Base-by-base conservation (phyloP, 2,329 filamentous ascomycete species). In the Phoma sp. region DNA sequence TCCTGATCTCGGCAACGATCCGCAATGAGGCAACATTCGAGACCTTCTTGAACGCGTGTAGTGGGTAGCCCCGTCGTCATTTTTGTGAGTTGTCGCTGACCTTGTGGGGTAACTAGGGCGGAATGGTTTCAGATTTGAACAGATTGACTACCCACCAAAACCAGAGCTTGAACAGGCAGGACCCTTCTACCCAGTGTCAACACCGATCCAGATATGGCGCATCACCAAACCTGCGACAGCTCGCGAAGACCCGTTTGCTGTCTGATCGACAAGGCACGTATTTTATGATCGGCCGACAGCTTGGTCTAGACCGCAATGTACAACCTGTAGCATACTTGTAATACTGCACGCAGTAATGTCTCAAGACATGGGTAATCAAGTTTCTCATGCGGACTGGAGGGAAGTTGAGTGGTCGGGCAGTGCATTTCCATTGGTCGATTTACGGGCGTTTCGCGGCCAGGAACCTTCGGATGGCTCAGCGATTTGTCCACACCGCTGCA, bases 1-100 rank as follows among this genome's bases (percentile, higher is more conserved):
- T 90, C 32, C 76, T 91, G 40, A 86, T 93, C 53, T 83, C 89
- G 4, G 87, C 87, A 14, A 88, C 89, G 0, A 83, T 92, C 59
- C 81, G 90, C 57, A 92, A 92, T 62, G 78, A 81, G 54, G 78
- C 83, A 54, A 93, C 90, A 0, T 89, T 89, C 65, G 79, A 83
- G 57, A 78, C 78, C 5, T 92, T 93, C 69, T 66, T 85, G 57
- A 75, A 80, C 23, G 81, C 79, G 44, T 90, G 88, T 71, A 74
- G 79, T 75, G 73, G 73, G 69, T 79, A 67, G 10, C 14, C 57
- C 83, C 64, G 52, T 11, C 55, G 51, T 59, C 57, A 54, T 65
- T 51, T 61, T 59, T 47, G 47, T 65, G 67, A 64, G 58, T 51
- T 62, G 58, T 61, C 52, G 59, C 70, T 75, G 61, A 74, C 63